Percentiles rank a stretch among this genome's conserved stretches.
These are phyloP conservation scores for Nannochloropsis gaditana DNA, from an alignment of 108 stramenopile species.

Conservation along the genomic window DNA sequence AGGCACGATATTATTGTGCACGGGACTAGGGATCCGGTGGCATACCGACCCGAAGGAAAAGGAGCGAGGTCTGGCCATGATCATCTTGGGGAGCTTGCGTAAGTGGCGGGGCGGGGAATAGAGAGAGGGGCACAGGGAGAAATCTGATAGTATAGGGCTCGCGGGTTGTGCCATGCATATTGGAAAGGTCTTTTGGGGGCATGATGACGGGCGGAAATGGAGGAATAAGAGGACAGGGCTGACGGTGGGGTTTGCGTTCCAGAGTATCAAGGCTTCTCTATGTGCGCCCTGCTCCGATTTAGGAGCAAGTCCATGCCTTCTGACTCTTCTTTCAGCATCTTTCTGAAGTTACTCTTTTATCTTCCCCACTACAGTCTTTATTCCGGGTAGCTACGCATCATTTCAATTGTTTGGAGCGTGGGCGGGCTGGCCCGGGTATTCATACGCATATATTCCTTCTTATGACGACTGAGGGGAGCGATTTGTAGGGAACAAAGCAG, in stretches of 20 bases:
- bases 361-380: constrained; percentile 29
- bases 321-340: too few species aligned
- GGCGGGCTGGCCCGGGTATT: constrained; percentile 49
- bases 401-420: constrained; percentile 39
- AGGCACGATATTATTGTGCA: constrained; percentile 23
- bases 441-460: constrained; percentile 42
- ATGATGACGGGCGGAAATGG: too few species aligned
- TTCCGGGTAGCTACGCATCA: constrained; percentile 47
- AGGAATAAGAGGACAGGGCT: too few species aligned
- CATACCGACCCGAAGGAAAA: constrained; percentile 17
- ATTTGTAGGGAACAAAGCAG: too few species aligned
- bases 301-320: too few species aligned
- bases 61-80: neutral
- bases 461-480: constrained; percentile 37
- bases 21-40: neutral
- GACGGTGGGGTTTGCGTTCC: too few species aligned
- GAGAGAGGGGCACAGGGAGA: neutral
- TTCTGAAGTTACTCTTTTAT: neutral
- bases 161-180: too few species aligned
- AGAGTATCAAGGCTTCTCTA: too few species aligned
- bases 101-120: neutral
- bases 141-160: too few species aligned
- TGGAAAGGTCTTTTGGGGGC: too few species aligned
- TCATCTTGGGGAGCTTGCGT: constrained; percentile 7
- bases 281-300: too few species aligned